phyloP scores from a whole-genome alignment of 441 rosid genomes.

The Pelargonium cotyledonis region DNA sequence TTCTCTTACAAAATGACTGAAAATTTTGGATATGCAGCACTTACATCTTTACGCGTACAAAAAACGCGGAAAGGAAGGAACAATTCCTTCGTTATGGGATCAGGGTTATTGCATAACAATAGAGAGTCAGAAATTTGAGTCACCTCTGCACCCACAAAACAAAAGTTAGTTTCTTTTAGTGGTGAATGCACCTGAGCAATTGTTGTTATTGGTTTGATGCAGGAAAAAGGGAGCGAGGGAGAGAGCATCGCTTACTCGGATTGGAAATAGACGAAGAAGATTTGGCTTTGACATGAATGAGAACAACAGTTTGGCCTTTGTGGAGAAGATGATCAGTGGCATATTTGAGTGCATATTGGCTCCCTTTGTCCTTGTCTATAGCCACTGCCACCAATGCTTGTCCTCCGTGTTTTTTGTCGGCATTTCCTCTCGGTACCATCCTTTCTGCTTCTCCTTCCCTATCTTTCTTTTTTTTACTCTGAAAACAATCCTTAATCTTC shows the following conservation, averaged over 20 bases:
- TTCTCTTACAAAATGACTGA: too few species aligned
- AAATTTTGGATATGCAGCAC: too few species aligned
- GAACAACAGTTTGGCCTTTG: conserved; percentile 19
- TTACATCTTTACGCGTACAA: background rate
- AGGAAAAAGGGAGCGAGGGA: background rate
- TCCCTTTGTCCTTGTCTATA: conserved; percentile 21
- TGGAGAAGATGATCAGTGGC: conserved; percentile 25
- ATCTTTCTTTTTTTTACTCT: background rate
- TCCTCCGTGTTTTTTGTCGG: background rate
- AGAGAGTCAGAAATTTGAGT: background rate
- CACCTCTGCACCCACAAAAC: background rate
- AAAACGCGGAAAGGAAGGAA: background rate
- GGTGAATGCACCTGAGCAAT: too few species aligned
- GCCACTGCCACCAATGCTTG: conserved; percentile 21
- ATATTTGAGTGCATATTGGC: conserved; percentile 25
- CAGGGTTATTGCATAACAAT: background rate
- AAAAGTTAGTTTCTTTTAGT: too few species aligned
- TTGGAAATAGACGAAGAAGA: background rate
- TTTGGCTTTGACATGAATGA: conserved; percentile 19
- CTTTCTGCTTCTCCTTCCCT: background rate
- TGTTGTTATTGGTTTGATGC: too few species aligned
- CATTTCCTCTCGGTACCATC: background rate
- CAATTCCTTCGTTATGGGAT: background rate
- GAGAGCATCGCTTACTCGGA: conserved; percentile 7
- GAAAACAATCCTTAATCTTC: too few species aligned